Evolutionary conservation across 1,284 basidiomycete genomes (phyloP).

Genomic region (Leccinum griseonigrum): DNA sequence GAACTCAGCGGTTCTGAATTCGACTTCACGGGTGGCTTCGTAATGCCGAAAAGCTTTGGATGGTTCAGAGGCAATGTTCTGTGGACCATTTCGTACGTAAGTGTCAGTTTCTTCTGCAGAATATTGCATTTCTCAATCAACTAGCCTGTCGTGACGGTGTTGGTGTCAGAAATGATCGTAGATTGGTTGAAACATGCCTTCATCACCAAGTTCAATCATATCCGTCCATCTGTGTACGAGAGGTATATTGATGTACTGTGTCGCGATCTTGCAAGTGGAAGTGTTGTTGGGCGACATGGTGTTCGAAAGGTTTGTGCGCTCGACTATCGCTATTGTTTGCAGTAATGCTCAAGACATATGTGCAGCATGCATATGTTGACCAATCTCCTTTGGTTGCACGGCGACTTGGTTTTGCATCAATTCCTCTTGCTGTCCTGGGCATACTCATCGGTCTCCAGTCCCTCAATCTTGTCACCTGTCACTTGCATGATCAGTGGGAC

Average conservation of each 20-base stretch:
- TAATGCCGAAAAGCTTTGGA: slow-evolving; percentile 83
- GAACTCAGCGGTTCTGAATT: slow-evolving; percentile 91
- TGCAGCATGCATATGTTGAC: slow-evolving; percentile 86
- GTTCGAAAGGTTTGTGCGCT: slow-evolving; percentile 59
- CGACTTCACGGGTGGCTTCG: slow-evolving; percentile 66
- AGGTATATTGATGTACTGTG: slow-evolving; percentile 96
- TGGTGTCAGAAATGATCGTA: slow-evolving; percentile 91
- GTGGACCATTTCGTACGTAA: slow-evolving; percentile 88
- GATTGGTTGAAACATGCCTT: slow-evolving; percentile 99
- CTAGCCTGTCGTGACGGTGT: slow-evolving; percentile 88
- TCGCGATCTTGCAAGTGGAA: slow-evolving; percentile 86
- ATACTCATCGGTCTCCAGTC: slow-evolving; percentile 88
- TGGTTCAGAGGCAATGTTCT: slow-evolving; percentile 78
- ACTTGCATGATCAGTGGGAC: slow-evolving; percentile 35
- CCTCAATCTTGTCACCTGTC: slow-evolving; percentile 55
- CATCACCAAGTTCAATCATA: slow-evolving; percentile 97
- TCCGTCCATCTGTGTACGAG: slow-evolving; percentile 93
- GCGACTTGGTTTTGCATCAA: slow-evolving; percentile 89
- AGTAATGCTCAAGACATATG: slow-evolving; percentile 10
- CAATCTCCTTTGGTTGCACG: slow-evolving; percentile 94
- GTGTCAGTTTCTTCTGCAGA: slow-evolving; percentile 27
- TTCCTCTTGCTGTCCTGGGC: slow-evolving; percentile 91
- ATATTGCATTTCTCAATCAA: slow-evolving; percentile 1
- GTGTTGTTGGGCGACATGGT: slow-evolving; percentile 62
- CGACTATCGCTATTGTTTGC: slow-evolving; percentile 1